Evolutionary conservation across 139 green algal genomes (phyloP), one percentile per base, ranked within the genome.

Genomic region (Eudorina sp.): DNA sequence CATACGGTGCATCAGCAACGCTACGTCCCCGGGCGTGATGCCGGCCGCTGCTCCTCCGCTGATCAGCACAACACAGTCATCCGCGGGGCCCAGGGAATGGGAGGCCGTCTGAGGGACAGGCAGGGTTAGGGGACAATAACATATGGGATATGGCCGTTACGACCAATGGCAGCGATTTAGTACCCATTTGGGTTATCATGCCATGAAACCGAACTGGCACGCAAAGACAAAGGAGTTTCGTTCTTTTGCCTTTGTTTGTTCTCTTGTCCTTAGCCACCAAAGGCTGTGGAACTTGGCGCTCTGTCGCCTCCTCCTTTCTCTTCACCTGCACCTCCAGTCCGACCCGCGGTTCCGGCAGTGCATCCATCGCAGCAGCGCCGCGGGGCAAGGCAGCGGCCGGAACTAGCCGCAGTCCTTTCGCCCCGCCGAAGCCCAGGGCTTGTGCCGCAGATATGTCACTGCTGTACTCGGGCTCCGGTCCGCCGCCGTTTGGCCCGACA

Each of bases 1-100:
- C 27, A 85, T 58, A 25, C 78, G 41, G 53, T 85, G 78, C 78
- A 85, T 85, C 25, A 85, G 78, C 78, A 85, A 58, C 55, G 58
- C 78, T 25, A 45, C 78, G 40, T 85, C 78, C 5, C 13, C 55
- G 2, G 78, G 78, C 16, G 48, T 73, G 46, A 85, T 69, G 34
- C 51, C 41, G 5, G 58, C 78, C 40, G 38, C 78, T 3, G 78
- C 58, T 4, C 55, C 78, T 2, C 55, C 78, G 55, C 58, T 74
- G 6, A 85, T 25, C 58, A 85, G 55, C 55, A 85, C 31, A 55
- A 85, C 31, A 40, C 58, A 45, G 27, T 85, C 78, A 29, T 85
- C 78, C 40, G 38, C 36, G 40, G 78, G 58, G 5, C 27, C 23
- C 38, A 85, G 78, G 8, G 41, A 13, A 5, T 46, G 55, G 0